Evolutionary conservation across 2,329 filamentous ascomycete species (phyloP).

Genomic region (Pseudocercospora pini-densiflorae): DNA sequence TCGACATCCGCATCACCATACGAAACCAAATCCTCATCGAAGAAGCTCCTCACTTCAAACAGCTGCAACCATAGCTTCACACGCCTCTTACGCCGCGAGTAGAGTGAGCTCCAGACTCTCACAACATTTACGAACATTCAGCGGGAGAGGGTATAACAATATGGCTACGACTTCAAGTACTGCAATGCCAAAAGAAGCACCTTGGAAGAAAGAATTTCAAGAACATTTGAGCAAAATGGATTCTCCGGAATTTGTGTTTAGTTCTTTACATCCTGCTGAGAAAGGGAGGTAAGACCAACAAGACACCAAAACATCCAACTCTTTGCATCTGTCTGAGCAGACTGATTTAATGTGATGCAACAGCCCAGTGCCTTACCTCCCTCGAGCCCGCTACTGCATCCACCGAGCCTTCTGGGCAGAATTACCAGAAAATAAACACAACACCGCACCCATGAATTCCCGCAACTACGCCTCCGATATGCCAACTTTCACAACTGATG

Average conservation of each 20-base stretch:
- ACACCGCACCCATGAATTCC: constrained; percentile 74
- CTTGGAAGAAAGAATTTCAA: constrained; percentile 58
- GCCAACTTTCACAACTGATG: constrained; percentile 84
- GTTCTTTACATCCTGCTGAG: constrained; percentile 51
- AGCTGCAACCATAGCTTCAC: constrained; percentile 38
- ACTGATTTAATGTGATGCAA: constrained; percentile 18
- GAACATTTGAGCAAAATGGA: constrained; percentile 55
- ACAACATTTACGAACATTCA: too few relatives aligned
- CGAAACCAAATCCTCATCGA: background rate
- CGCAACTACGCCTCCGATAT: constrained; percentile 74
- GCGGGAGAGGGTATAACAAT: too few relatives aligned
- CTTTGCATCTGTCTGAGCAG: background rate
- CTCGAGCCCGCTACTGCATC: constrained; percentile 76
- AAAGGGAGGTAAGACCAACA: constrained; percentile 30
- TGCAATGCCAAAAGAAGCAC: constrained; percentile 45
- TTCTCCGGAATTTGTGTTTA: constrained; percentile 56
- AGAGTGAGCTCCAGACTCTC: constrained; percentile 1
- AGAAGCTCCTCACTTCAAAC: background rate
- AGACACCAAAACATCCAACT: constrained; percentile 6
- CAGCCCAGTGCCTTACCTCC: constrained; percentile 48
- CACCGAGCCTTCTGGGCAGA: constrained; percentile 83
- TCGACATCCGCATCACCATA: background rate
- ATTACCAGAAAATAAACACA: constrained; percentile 73
- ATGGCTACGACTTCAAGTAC: constrained; percentile 46
- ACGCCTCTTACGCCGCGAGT: constrained; percentile 28